Base-by-base conservation (phyloP, 495 filamentous ascomycete species). In the Penicillium ucsense region DNA sequence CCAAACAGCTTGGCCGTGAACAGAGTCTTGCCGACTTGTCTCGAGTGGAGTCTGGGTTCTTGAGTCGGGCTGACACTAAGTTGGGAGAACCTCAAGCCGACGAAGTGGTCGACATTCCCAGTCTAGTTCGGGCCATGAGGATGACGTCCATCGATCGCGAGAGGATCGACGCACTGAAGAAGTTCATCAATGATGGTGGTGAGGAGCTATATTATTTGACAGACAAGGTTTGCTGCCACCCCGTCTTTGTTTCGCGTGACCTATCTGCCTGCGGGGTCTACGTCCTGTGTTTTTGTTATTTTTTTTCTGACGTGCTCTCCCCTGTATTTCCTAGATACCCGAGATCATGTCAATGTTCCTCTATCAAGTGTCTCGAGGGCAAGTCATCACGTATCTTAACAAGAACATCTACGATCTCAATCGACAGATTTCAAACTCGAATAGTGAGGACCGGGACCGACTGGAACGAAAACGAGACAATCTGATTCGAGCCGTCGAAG, bases 311-410 rank as follows among this genome's bases (percentile, higher is more conserved):
- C 20, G 1, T 20, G 20, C 20, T 20, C 20, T 2, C 20, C 20
- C 20, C 20, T 20, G 1, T 20, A 20, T 2, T 1, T 20, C 20
- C 30, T 34, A 72, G 69, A 90, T 97, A 68, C 85, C 85, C 28
- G 77, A 84, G 20, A 87, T 97, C 54, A 90, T 96, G 85, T 61
- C 77, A 3, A 66, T 82, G 49, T 88, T 97, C 64, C 74, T 97
- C 37, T 97, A 94, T 62, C 91, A 97, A 64, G 78, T 83, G 12
- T 94, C 89, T 0, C 79, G 89, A 32, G 79, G 86, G 54, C 81
- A 86, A 43, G 75, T 97, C 3, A 68, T 95, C 7, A 67, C 77
- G 1, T 70, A 76, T 41, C 67, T 99, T n/a, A 75, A 81, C 38
- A 59, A 76, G 35, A 64, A 75, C 12, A 76, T 85, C 47, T 76